phyloP scores from a whole-genome alignment of 768 basidiomycete genomes.

The Ramaria sp. region DNA sequence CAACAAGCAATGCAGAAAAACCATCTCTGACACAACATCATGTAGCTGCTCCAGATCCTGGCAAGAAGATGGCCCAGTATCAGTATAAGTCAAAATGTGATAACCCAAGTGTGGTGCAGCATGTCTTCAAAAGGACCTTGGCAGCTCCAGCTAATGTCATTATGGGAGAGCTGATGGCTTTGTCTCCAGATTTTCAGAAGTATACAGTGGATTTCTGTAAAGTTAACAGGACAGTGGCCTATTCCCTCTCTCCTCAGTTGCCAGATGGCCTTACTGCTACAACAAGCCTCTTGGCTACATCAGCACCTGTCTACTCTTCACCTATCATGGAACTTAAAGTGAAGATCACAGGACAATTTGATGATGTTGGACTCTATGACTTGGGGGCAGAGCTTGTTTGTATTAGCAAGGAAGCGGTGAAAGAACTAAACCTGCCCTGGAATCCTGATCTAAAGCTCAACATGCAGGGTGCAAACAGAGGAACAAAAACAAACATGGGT shows the following conservation, averaged over 20 bases:
- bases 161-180: neutral
- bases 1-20: too few relatives aligned
- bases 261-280: neutral
- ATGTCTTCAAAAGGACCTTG: neutral
- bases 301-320: neutral
- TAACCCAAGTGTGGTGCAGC: neutral
- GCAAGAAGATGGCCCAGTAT: constrained; percentile 3
- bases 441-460: neutral
- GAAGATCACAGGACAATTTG: neutral
- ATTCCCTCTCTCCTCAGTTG: neutral
- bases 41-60: too few relatives aligned
- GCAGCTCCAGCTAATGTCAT: neutral
- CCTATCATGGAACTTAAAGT: constrained; percentile 2
- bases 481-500: neutral
- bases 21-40: too few relatives aligned
- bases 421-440: neutral
- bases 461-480: constrained; percentile 5
- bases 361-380: neutral
- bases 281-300: neutral
- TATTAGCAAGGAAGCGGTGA: neutral
- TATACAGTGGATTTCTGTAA: neutral
- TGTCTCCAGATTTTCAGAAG: constrained; percentile 1
- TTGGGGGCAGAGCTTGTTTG: constrained; percentile 2
- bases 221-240: neutral
- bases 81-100: neutral